Conservation (phyloP, 2,329 filamentous ascomycete genomes). For the Ceratocystis alfenasii region DNA sequence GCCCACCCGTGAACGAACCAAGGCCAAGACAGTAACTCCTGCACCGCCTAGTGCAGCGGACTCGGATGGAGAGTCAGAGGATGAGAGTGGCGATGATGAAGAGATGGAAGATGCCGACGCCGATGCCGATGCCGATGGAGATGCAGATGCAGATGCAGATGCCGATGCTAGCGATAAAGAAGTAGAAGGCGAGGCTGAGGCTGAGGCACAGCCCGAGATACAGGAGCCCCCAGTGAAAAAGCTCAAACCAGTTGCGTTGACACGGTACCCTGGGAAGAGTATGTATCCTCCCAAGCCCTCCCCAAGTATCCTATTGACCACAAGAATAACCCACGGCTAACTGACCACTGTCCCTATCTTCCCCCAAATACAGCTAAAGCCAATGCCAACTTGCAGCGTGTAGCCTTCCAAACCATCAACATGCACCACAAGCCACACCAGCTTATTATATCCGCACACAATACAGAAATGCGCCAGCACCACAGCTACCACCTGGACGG, state of each 20-base stretch:
- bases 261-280: constrained; percentile 20
- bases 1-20: constrained; percentile 17
- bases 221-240: constrained; percentile 17
- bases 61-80: constrained; percentile 7
- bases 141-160: not conserved
- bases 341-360: not conserved
- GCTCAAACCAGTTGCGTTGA: constrained; percentile 16
- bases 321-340: not conserved
- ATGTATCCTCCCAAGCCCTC: not conserved
- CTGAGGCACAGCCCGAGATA: not conserved
- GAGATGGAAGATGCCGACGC: constrained; percentile 5
- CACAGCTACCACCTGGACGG: constrained; percentile 21
- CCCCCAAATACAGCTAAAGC: not conserved
- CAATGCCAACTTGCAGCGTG: constrained; percentile 19
- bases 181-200: not conserved
- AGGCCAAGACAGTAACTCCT: constrained; percentile 11
- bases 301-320: not conserved
- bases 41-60: not conserved
- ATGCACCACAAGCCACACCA: constrained; percentile 56
- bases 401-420: constrained; percentile 49
- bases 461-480: constrained; percentile 20
- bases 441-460: constrained; percentile 41
- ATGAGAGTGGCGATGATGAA: not conserved
- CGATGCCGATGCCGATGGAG: not conserved
- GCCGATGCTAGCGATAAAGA: not conserved